These are phyloP conservation scores for Zasmidium angulare DNA, from an alignment of 2,329 filamentous ascomycete species.

Conservation along the genomic window DNA sequence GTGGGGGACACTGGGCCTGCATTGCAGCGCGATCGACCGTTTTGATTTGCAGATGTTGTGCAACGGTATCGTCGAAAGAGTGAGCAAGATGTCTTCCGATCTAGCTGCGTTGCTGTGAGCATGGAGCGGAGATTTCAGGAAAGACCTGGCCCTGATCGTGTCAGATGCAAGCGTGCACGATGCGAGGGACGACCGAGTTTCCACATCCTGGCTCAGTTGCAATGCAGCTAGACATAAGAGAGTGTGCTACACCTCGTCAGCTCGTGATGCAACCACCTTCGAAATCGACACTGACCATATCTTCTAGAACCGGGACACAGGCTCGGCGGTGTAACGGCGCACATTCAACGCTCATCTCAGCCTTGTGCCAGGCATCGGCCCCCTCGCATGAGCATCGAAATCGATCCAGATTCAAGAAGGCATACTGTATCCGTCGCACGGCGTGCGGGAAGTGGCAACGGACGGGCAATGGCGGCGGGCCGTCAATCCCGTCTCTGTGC, in stretches of 20 bases:
- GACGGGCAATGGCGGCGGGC: background rate
- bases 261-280: background rate
- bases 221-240: conserved; percentile 7
- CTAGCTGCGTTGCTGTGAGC: background rate
- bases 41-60: conserved; percentile 10
- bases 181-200: background rate
- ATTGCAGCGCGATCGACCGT: conserved; percentile 16
- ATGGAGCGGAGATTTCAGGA: conserved; percentile 10
- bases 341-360: background rate
- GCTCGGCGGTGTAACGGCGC: background rate
- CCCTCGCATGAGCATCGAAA: background rate
- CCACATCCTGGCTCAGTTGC: background rate
- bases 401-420: background rate
- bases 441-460: background rate
- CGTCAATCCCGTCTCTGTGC: background rate
- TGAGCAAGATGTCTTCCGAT: background rate
- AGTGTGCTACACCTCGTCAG: background rate
- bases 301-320: background rate
- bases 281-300: background rate
- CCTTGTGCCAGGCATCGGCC: background rate
- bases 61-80: conserved; percentile 1
- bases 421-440: background rate
- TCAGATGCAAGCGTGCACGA: background rate
- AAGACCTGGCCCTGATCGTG: background rate
- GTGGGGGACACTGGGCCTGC: conserved; percentile 11